phyloP scores from a whole-genome alignment of 208 protist species.

The Crithidia mellificae region DNA sequence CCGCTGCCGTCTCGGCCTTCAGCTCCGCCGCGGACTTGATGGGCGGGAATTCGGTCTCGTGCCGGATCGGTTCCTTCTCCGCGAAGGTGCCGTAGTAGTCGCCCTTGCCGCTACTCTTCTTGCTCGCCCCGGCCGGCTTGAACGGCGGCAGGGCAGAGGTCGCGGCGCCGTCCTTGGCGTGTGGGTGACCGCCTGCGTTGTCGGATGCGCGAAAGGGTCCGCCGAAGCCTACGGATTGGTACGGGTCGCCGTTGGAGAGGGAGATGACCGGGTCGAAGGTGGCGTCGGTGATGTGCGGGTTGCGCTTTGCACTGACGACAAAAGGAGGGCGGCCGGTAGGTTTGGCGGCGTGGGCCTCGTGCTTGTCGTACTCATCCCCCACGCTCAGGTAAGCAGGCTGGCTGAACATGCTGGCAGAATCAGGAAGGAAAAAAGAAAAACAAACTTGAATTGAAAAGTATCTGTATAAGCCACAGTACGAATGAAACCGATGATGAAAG shows the following conservation, averaged over 20 bases:
- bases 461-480: too few relatives aligned
- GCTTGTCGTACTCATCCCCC: slow-evolving; percentile 93
- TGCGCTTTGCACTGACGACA: slow-evolving; percentile 69
- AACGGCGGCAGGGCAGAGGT: slow-evolving; percentile 46
- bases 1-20: slow-evolving; percentile 30
- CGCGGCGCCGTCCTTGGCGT: background rate
- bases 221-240: slow-evolving; percentile 45
- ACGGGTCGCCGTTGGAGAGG: slow-evolving; percentile 79
- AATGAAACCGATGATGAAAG: too few relatives aligned
- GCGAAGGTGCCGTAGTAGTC: slow-evolving; percentile 90
- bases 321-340: slow-evolving; percentile 43
- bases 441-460: background rate
- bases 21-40: slow-evolving; percentile 35
- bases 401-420: slow-evolving; percentile 63
- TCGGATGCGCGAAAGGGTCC: slow-evolving; percentile 48
- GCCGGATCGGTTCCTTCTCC: slow-evolving; percentile 64
- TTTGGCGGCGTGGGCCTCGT: slow-evolving; percentile 11
- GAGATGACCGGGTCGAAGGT: slow-evolving; percentile 71
- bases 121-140: slow-evolving; percentile 46
- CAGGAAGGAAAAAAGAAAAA: background rate
- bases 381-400: slow-evolving; percentile 75
- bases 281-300: slow-evolving; percentile 75
- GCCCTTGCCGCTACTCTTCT: slow-evolving; percentile 85
- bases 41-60: slow-evolving; percentile 84
- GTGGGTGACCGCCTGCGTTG: too few relatives aligned